Base-by-base conservation (phyloP, 2,329 filamentous ascomycete species). In the Verticillium albo-atrum region DNA sequence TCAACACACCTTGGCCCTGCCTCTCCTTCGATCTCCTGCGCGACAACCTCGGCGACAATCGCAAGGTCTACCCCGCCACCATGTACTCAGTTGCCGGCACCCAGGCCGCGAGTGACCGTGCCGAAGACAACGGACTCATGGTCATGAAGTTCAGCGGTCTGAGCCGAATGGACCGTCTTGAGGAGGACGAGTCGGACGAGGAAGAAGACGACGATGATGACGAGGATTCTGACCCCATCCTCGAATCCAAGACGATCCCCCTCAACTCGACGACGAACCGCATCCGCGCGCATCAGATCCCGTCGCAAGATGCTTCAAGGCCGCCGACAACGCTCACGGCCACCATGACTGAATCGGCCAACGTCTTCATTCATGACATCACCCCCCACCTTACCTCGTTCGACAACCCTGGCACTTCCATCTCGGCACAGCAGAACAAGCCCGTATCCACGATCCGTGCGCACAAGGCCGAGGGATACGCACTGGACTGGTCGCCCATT, bases 1-100 rank as follows among this genome's bases (percentile, higher is more conserved):
- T 99, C 64, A 95, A 90, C 74, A 93, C 93, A 7, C 92, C 92
- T 1, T 99, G 95, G 95, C 95, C 95, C 3, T 99, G 95, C 73
- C 84, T 99, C 17, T 98, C 94, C 2, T 97, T 97, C 75, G 95
- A 98, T 72, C 89, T 99, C 61, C 77, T 99, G 63, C 88, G 84
- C 68, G 95, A 99, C 76, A 82, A 82, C 57, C 84, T 99, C 20
- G 95, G 95, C 66, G 89, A 97, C 71, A 88, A 92, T 74, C 89
- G 95, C 70, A 96, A 89, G 74, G 88, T 89, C n/a, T 99, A 96
- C 75, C 95, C 95, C 27, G 92, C 92, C 56, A 97, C 94, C 61
- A 89, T 97, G 77, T 99, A 98, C 77, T 89, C 93, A 12, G 93
- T 98, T 32, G 89, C 92, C 20, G 95, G 95, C 61, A 99, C 95